These are phyloP conservation scores for Fusarium scirpi DNA, from an alignment of 2,329 filamentous ascomycete genomes.

Conservation along the genomic window DNA sequence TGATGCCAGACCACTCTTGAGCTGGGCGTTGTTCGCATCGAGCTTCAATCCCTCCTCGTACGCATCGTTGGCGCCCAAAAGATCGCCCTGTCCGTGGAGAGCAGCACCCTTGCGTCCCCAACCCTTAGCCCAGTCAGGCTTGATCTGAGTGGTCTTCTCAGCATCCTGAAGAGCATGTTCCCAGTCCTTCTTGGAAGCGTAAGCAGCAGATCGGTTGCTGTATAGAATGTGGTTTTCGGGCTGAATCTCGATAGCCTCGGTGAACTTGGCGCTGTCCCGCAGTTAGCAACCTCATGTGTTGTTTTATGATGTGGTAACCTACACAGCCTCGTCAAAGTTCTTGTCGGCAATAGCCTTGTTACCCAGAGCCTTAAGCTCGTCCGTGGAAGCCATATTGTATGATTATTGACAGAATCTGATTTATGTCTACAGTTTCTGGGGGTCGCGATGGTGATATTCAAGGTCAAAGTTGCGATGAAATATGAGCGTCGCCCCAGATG, in stretches of 20 bases:
- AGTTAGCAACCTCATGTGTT: constrained; percentile 33
- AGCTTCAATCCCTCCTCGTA: constrained; percentile 96
- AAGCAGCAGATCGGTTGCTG: constrained; percentile 91
- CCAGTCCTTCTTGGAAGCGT: constrained; percentile 92
- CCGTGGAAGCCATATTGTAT: constrained; percentile 67
- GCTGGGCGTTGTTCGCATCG: constrained; percentile 90
- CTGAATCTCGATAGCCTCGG: constrained; percentile 89
- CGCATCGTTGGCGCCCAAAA: constrained; percentile 86
- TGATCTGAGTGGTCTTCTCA: constrained; percentile 91
- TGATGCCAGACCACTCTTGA: constrained; percentile 86
- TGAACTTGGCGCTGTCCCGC: constrained; percentile 83
- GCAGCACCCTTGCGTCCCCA: constrained; percentile 95
- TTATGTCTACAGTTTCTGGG: constrained; percentile 19
- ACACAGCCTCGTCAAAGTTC: constrained; percentile 97
- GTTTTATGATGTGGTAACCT: constrained; percentile 57
- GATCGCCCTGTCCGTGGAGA: constrained; percentile 86
- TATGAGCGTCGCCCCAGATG: constrained; percentile 40
- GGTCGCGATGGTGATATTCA: constrained; percentile 29
- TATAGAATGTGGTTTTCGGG: constrained; percentile 95
- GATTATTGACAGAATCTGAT: constrained; percentile 22
- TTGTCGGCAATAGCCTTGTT: constrained; percentile 99
- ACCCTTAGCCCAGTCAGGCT: constrained; percentile 98
- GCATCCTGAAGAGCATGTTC: constrained; percentile 88
- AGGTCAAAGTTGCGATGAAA: constrained; percentile 39
- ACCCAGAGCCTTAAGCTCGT: constrained; percentile 94